Conservation (phyloP, 2,329 filamentous ascomycete genomes). For the Thyridium curvatum region DNA sequence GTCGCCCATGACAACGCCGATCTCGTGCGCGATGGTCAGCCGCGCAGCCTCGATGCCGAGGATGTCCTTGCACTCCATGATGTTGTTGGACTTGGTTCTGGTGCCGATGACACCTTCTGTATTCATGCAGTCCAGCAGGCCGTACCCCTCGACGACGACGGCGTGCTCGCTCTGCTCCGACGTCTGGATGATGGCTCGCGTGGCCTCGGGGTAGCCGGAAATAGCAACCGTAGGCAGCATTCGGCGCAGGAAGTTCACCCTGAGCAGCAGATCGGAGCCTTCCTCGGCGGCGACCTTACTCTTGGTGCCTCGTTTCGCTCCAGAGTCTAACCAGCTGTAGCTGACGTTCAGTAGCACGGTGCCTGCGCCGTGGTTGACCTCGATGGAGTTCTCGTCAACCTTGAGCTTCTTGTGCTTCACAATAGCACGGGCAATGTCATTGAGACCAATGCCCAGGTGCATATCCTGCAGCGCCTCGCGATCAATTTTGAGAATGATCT, state of each 20-base stretch:
- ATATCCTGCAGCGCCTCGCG: conserved; percentile 71
- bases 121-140: conserved; percentile 81
- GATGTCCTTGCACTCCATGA: conserved; percentile 83
- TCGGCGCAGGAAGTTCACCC: conserved; percentile 80
- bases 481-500: conserved; percentile 77
- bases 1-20: conserved; percentile 79
- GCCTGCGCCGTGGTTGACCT: conserved; percentile 56
- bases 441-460: conserved; percentile 69
- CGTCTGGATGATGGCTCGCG: conserved; percentile 83
- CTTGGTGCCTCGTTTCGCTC: conserved; percentile 37
- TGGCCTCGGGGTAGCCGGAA: conserved; percentile 80
- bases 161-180: conserved; percentile 61
- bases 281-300: conserved; percentile 29
- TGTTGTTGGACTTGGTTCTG: conserved; percentile 70
- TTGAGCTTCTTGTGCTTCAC: conserved; percentile 78
- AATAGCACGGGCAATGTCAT: conserved; percentile 72
- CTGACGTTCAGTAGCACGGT: conserved; percentile 69
- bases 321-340: conserved; percentile 42
- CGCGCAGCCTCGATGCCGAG: conserved; percentile 94
- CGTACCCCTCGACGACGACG: conserved; percentile 92
- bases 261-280: conserved; percentile 61
- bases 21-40: conserved; percentile 82
- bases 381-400: conserved; percentile 47
- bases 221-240: conserved; percentile 78
- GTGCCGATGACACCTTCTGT: conserved; percentile 85